Base-by-base conservation (phyloP, 257 asterid species). In the Gentiana dahurica region DNA sequence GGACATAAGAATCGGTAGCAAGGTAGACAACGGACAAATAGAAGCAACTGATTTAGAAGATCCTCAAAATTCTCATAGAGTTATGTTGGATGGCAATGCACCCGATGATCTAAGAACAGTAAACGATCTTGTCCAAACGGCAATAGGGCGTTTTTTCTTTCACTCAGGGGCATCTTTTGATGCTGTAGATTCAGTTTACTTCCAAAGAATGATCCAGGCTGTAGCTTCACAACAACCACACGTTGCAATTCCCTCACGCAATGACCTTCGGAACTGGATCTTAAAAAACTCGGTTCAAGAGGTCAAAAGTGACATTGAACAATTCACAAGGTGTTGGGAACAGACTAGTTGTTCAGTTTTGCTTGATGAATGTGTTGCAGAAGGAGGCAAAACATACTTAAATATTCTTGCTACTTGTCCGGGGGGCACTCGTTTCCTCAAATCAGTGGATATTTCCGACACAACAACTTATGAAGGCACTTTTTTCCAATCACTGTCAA, bases 161-260 rank as follows among this genome's bases (percentile, higher is more conserved):
- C 83, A 85, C 49, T 92, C 81, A 2, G 96, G 98, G 53, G 64
- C 87, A 47, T 79, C 94, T 49, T 66, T 74, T 24, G 81, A 81
- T 53, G 93, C 90, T 65, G 83, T 77, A 41, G 82, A 75, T 59
- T 85, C 95, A 45, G 68, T 82, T 66, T 80, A 81, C 70, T 91
- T 91, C 70, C 86, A 81, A 55, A 94, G 79, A 3, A 91, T 91
- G 97, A 50, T 88, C 50, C 93, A 85, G 62, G 90, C 83, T 12
- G 77, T 91, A 11, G 77, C 91, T 68, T 85, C 89, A 1, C 88
- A 83, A 50, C 89, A 84, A 36, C 39, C 62, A 35, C 79, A 77
- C 49, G 76, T 73, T 49, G 65, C 65, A 38, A 90, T 79, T 9
- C 97, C 98, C 51, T 66, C 95, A 8, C 78, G 77, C 62, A 88